Evolutionary conservation across 352 stramenopile species (phyloP), one percentile per base, ranked within the genome.

Genomic region (Phytophthora uliginosa): DNA sequence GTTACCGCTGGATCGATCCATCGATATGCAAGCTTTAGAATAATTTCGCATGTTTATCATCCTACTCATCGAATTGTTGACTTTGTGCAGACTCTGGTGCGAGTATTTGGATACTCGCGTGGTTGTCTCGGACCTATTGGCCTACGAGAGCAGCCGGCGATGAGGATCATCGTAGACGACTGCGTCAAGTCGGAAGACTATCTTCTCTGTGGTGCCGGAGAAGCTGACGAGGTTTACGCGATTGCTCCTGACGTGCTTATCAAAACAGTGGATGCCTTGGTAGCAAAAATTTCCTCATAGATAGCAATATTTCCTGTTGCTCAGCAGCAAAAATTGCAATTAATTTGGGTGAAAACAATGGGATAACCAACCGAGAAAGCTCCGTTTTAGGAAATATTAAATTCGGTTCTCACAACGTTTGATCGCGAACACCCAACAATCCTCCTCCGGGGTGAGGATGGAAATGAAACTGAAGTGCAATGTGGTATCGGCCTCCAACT

Each of bases 111-210:
- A 4, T 94, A 91, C 54, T 50, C 71, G 8, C 81, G 83, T 28
- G 86, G 86, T n/a, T 86, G 75, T 47, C 76, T 92, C 38, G 86
- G 86, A 3, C 86, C 86, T 9, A 74, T 94, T 33, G 86, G 86
- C 1, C 70, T 94, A 17, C 83, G 86, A 24, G 69, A 90, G 51
- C 82, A 91, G 38, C 34, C 71, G 4, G 62, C 36, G 0, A 79
- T 88, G n/a, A 73, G 59, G n/a, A 65, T 94, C n/a, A 70, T 94
- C 12, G 10, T 94, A 18, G 85, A 94, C 51, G 56, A 61, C 9
- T 52, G 55, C 28, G 34, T 78, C 77, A 31, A 69, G 22, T 78
- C 17, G 22, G 65, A 58, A 71, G 69, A 56, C 2, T 71, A 52
- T 15, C 66, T 94, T 8, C 77, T 91, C 33, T 90, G 83, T 47